Conservation (phyloP, 345 rosid species). For the Eucalyptus tenuipes region DNA sequence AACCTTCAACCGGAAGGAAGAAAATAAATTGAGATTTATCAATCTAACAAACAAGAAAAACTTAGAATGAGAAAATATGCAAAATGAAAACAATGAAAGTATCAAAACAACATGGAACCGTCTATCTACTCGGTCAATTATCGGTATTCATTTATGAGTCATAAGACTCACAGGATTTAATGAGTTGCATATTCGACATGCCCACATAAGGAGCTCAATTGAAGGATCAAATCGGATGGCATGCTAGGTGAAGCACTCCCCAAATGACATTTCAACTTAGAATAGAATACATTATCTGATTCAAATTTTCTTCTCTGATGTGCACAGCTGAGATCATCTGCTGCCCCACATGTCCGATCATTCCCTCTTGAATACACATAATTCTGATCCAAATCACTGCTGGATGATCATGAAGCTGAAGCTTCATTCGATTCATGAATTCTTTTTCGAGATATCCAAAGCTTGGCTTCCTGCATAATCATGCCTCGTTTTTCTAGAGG, state of each 20-base stretch:
- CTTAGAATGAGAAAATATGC: background rate
- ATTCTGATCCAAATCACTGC: background rate
- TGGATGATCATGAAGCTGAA: background rate
- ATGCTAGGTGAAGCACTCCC: conserved; percentile 15
- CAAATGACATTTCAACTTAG: background rate
- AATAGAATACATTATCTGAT: background rate
- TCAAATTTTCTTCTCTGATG: background rate
- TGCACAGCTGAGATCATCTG: background rate
- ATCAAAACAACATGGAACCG: background rate
- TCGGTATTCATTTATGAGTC: background rate
- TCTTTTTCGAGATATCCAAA: conserved; percentile 27
- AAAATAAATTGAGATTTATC: background rate
- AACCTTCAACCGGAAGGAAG: background rate
- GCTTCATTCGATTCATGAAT: conserved; percentile 4
- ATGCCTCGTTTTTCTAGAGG: conserved; percentile 1
- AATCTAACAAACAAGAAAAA: background rate
- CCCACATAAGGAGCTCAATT: conserved; percentile 39
- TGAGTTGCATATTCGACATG: conserved; percentile 59
- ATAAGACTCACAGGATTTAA: conserved; percentile 56
- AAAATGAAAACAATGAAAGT: background rate
- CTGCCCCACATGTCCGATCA: background rate
- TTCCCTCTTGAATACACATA: background rate
- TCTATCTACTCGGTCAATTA: background rate
- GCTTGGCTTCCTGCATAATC: background rate
- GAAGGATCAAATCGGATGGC: background rate